Evolutionary conservation across 306 rosid species (phyloP), one percentile per base, ranked within the genome.

Genomic region (Quercus berberidifolia): DNA sequence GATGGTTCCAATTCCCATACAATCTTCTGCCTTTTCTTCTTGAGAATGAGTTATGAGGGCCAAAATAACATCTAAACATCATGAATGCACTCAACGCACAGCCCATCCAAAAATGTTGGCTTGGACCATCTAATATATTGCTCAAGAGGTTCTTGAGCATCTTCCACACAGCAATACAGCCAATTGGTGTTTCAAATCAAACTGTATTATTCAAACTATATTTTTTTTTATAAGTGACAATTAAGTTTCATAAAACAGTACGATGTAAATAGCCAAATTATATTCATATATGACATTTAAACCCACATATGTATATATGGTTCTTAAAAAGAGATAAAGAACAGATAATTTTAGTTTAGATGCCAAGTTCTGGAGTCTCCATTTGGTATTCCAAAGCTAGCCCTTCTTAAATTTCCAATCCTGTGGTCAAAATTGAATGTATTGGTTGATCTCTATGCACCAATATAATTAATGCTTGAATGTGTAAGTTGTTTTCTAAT

Each of bases 241-340:
- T 78, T 59, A 77, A 78, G 35, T 77, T 57, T 56, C 71, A 46
- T 73, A 31, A 80, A 49, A 78, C 56, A 71, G 30, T 18, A 9
- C 23, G 0, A 8, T 23, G 43, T 75, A 64, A 38, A 28, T 12
- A 68, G 56, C 57, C 51, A 51, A 55, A 17, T 59, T 81, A 59
- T 73, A 57, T 56, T 83, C 70, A 21, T 46, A 38, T 41, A 71
- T 18, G 25, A 43, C 54, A 3, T 76, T 69, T 59, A 25, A 33
- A 65, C 58, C 73, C 52, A 35, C 5, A 73, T 41, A 59, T 31
- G 28, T 3, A 59, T 11, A 20, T 23, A 23, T 20, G 31, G 33
- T 23, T 59, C 31, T 23, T 26, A 59, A 59, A 26, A 26, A 59
- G 65, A 21, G 6, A 59, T 59, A 21, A 59, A 59, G 4, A 30